Conservation (phyloP, 2,329 filamentous ascomycete genomes). For the Alternaria ventricosa region DNA sequence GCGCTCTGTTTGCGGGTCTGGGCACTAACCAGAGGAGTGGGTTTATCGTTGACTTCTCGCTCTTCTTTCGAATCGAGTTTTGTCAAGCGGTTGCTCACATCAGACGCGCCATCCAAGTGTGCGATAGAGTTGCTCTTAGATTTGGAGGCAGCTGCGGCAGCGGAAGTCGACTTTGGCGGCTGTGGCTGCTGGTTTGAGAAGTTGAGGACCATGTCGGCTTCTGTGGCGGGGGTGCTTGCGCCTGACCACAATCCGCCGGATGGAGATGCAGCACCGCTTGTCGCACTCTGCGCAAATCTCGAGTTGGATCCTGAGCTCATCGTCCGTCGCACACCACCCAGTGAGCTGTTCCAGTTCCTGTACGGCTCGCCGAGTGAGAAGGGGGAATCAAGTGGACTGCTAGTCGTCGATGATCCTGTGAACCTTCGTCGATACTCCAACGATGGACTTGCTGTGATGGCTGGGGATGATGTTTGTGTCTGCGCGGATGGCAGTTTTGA, state of each 20-base stretch:
- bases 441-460: slow-evolving; percentile 34
- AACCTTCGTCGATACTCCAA: slow-evolving; percentile 30
- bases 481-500: slow-evolving; percentile 27
- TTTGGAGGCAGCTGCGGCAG: slow-evolving; percentile 9
- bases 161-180: slow-evolving; percentile 17
- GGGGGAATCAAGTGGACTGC: slow-evolving; percentile 38
- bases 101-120: slow-evolving; percentile 8
- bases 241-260: slow-evolving; percentile 51
- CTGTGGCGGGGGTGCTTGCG: slow-evolving; percentile 24
- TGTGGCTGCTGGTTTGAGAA: slow-evolving; percentile 34
- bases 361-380: slow-evolving; percentile 40
- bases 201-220: slow-evolving; percentile 44
- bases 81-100: slow-evolving; percentile 14
- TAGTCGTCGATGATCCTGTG: slow-evolving; percentile 27
- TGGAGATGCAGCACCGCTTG: slow-evolving; percentile 30
- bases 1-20: slow-evolving; percentile 25
- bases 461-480: slow-evolving; percentile 40
- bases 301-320: slow-evolving; percentile 42
- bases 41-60: slow-evolving; percentile 37
- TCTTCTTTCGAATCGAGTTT: slow-evolving; percentile 35
- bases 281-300: slow-evolving; percentile 23
- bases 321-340: slow-evolving; percentile 51
- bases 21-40: slow-evolving; percentile 35
- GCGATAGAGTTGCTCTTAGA: slow-evolving; percentile 7
- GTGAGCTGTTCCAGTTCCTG: slow-evolving; percentile 44